Conservation (phyloP, 495 filamentous ascomycete species). For the Hypoxylon crocopeplum region DNA sequence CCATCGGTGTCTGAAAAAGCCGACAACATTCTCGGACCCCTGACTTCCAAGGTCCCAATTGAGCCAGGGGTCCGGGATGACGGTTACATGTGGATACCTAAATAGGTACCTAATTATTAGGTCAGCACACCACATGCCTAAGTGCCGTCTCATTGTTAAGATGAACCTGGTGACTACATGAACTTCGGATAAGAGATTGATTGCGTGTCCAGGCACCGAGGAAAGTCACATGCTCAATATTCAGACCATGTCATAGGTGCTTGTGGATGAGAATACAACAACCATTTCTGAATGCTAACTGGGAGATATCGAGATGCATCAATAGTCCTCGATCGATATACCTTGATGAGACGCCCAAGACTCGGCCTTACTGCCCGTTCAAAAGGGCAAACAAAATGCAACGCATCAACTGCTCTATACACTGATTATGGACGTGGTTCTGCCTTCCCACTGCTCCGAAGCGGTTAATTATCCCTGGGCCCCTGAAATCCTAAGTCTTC, state of each 20-base stretch:
- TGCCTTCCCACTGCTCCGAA: constrained; percentile 4
- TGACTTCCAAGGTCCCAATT: neutral
- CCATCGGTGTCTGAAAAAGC: constrained; percentile 16
- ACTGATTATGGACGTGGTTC: constrained; percentile 17
- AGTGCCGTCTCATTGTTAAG: no score
- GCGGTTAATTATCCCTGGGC: constrained; percentile 4
- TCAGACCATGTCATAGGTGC: neutral
- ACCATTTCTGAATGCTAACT: constrained; percentile 22
- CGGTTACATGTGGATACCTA: neutral
- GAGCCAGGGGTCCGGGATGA: neutral
- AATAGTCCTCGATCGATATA: constrained; percentile 12
- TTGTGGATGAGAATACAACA: constrained; percentile 1
- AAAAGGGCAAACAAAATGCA: constrained; percentile 17
- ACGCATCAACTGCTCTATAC: constrained; percentile 30
- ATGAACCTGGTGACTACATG: no score
- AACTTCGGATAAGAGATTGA: no score
- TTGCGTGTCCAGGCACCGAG: no score
- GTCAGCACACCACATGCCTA: no score
- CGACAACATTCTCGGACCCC: constrained; percentile 10
- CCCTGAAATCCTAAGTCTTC: constrained; percentile 17
- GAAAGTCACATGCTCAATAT: constrained; percentile 6
- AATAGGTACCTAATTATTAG: neutral
- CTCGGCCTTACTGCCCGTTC: constrained; percentile 9
- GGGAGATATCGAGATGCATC: constrained; percentile 23
- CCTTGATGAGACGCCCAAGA: constrained; percentile 24